Evolutionary conservation across 164 flowering plant species (phyloP).

Genomic region (Aristolochia fimbriata): DNA sequence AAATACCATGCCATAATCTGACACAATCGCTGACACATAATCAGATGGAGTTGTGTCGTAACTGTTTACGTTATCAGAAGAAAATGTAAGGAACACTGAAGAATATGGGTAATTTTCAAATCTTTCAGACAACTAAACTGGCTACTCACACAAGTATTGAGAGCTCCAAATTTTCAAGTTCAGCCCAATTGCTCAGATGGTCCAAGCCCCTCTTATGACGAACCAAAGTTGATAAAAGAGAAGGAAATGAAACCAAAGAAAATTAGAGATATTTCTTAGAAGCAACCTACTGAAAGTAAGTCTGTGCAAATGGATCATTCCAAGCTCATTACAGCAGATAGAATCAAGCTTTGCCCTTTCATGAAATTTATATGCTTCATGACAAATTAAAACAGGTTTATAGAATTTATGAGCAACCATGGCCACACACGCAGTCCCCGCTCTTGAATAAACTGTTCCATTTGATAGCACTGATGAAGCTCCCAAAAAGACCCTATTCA

Average conservation of each 20-base stretch:
- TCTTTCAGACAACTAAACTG: neutral
- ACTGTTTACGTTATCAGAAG: conserved; percentile 28
- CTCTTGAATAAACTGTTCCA: conserved; percentile 89
- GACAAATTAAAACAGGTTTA: conserved; percentile 80
- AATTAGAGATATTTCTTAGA: neutral
- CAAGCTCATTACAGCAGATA: conserved; percentile 88
- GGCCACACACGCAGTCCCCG: conserved; percentile 88
- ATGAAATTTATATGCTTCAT: conserved; percentile 92
- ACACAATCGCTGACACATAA: conserved; percentile 79
- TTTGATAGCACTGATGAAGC: conserved; percentile 83
- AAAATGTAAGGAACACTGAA: conserved; percentile 2
- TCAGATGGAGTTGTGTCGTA: conserved; percentile 93
- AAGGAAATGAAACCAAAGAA: conserved; percentile 4
- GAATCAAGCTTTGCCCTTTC: conserved; percentile 97
- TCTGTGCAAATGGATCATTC: conserved; percentile 26
- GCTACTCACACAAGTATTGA: conserved; percentile 62
- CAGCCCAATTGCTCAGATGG: conserved; percentile 40
- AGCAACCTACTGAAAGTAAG: neutral
- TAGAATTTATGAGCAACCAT: conserved; percentile 90
- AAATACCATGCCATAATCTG: conserved; percentile 97
- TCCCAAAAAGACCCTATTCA: conserved; percentile 70
- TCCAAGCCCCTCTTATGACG: conserved; percentile 52
- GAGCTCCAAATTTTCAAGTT: conserved; percentile 55
- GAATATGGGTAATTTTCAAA: neutral
- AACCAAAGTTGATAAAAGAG: conserved; percentile 72